phyloP scores from a whole-genome alignment of 2,329 filamentous ascomycete genomes.

The Fusarium ambrosium region DNA sequence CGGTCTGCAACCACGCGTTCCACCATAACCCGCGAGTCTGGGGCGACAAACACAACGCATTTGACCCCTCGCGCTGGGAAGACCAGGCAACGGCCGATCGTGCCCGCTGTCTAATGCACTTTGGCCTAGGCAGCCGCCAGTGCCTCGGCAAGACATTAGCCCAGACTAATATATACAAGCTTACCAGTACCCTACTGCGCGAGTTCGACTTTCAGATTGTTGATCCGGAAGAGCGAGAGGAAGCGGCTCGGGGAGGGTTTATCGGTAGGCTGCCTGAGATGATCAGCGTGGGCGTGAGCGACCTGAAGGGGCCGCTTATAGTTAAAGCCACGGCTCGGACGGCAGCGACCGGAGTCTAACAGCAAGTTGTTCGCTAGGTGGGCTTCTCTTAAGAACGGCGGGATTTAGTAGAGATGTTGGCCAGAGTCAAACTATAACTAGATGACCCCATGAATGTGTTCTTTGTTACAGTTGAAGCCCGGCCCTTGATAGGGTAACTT shows the following conservation, averaged over 20 bases:
- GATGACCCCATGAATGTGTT: too few relatives aligned
- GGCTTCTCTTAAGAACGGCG: too few relatives aligned
- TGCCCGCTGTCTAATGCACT: conserved; percentile 26
- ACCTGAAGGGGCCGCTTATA: background rate
- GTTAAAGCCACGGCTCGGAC: background rate
- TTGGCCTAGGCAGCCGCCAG: conserved; percentile 31
- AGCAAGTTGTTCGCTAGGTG: background rate
- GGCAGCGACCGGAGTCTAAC: background rate
- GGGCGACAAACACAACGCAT: conserved; percentile 27
- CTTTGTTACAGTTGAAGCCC: too few relatives aligned
- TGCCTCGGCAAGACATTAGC: conserved; percentile 31
- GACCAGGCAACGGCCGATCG: conserved; percentile 4
- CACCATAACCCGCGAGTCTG: conserved; percentile 29
- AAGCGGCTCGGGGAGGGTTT: background rate
- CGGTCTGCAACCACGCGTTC: conserved; percentile 29
- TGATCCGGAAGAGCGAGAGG: conserved; percentile 11
- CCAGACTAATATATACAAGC: conserved; percentile 30
- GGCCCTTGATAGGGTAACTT: too few relatives aligned
- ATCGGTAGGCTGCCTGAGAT: background rate
- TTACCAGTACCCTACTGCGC: conserved; percentile 16
- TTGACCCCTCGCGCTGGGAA: conserved; percentile 23
- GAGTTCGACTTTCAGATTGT: conserved; percentile 25
- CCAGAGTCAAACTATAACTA: too few relatives aligned
- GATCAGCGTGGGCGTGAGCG: background rate
- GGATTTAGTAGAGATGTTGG: too few relatives aligned